A percentile compares a stretch with the other conserved stretches of the same genome.
phyloP scores from a whole-genome alignment of 2,329 filamentous ascomycete genomes.

The Colletotrichum sidae region DNA sequence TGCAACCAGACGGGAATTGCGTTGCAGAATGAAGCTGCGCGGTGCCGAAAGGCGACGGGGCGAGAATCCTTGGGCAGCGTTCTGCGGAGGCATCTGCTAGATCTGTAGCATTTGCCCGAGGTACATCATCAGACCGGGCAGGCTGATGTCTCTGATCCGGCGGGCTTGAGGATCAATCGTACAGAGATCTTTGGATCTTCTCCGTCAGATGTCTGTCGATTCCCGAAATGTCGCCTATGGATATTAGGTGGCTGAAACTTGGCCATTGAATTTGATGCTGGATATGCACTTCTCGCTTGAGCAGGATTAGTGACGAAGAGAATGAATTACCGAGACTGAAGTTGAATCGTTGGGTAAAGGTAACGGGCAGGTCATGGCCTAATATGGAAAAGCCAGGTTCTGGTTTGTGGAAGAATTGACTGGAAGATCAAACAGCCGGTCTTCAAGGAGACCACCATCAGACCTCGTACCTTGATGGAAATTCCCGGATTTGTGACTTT shows the following conservation, averaged over 20 bases:
- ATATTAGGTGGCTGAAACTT: slow-evolving; percentile 34
- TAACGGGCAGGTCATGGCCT: too few species aligned
- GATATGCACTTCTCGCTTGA: too few species aligned
- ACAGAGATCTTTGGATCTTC: slow-evolving; percentile 12
- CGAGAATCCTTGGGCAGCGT: not conserved
- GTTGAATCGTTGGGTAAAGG: too few species aligned
- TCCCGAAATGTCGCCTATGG: slow-evolving; percentile 28
- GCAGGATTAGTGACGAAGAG: too few species aligned
- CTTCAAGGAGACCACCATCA: too few species aligned
- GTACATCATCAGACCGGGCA: not conserved
- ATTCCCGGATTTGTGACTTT: too few species aligned
- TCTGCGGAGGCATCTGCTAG: not conserved
- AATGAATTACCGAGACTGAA: too few species aligned
- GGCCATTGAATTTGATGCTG: not conserved
- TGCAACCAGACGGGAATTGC: not conserved
- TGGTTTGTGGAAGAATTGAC: too few species aligned
- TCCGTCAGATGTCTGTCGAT: not conserved
- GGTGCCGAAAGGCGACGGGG: not conserved
- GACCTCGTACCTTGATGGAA: too few species aligned
- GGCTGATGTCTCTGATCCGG: slow-evolving; percentile 31
- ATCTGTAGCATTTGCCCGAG: slow-evolving; percentile 8
- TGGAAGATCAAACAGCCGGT: too few species aligned
- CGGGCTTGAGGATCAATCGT: slow-evolving; percentile 26
- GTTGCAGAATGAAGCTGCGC: not conserved
- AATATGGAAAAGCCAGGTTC: too few species aligned